phyloP scores from a whole-genome alignment of 1,284 basidiomycete genomes.

The Rhodotorula sp. region DNA sequence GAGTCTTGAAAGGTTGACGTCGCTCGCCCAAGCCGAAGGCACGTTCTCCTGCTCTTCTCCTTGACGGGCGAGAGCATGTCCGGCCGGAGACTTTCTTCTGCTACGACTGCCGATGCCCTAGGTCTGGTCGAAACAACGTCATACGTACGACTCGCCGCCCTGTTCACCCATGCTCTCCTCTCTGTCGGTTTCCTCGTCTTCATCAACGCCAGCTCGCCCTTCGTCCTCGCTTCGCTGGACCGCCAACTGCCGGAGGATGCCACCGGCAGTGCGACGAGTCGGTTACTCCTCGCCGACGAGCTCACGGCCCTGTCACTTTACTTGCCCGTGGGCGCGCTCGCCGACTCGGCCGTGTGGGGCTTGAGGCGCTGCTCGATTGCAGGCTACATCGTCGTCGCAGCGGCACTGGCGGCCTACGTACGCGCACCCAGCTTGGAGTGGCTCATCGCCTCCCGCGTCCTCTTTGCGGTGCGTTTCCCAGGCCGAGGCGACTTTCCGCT shows the following conservation, averaged over 20 bases:
- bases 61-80: not conserved
- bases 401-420: constrained; percentile 22
- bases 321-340: constrained; percentile 28
- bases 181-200: constrained; percentile 39
- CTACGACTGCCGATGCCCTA: not conserved
- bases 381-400: constrained; percentile 24
- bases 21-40: not conserved
- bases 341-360: constrained; percentile 15
- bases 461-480: constrained; percentile 22
- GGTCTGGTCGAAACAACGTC: not conserved
- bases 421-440: constrained; percentile 10
- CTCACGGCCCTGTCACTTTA: constrained; percentile 31
- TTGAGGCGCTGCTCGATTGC: constrained; percentile 11
- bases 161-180: constrained; percentile 18
- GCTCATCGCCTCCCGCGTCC: constrained; percentile 22
- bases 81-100: not conserved
- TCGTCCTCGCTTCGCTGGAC: constrained; percentile 24
- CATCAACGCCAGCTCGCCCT: constrained; percentile 34
- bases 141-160: constrained; percentile 7
- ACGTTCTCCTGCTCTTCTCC: not conserved
- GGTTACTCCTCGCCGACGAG: constrained; percentile 40
- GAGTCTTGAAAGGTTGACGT: no score
- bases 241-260: not conserved
- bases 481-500: not conserved
- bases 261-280: constrained; percentile 20